Percentiles rank a stretch among this genome's conserved stretches.
Conservation (phyloP, 73 alveolate genomes). For the Paramecium biaurelia region DNA sequence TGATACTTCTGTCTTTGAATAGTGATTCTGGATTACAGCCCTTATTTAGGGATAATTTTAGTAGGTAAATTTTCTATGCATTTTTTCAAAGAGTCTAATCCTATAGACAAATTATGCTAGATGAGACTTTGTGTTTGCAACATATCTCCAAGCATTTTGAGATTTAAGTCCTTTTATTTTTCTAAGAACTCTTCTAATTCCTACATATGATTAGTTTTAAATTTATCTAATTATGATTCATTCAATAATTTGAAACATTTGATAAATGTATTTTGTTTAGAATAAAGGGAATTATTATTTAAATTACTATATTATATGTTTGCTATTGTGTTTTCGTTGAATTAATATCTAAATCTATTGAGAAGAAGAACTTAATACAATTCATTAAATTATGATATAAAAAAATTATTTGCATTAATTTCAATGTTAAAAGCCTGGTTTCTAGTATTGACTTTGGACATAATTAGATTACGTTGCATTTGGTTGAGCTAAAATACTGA, state of each 20-base stretch:
- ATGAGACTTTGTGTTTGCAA: not conserved
- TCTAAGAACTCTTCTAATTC: slow-evolving; percentile 30
- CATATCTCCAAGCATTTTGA: not conserved
- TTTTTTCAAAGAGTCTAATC: slow-evolving; percentile 20
- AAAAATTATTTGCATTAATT: not conserved
- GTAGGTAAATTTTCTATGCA: not conserved
- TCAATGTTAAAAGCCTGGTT: slow-evolving; percentile 1
- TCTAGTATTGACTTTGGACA: not conserved
- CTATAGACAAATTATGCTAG: not conserved
- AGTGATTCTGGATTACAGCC: not conserved
- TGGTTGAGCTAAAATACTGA: not conserved
- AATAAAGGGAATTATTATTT: not conserved
- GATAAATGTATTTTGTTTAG: not conserved
- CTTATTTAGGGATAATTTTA: not conserved
- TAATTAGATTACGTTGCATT: not conserved
- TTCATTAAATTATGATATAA: not conserved
- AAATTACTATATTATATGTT: not conserved
- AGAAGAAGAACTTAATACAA: not conserved
- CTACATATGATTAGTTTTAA: not conserved
- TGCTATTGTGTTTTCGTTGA: not conserved
- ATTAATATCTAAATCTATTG: not conserved
- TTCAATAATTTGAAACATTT: not conserved
- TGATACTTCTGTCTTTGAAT: not conserved
- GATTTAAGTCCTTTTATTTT: not conserved
- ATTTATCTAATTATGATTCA: not conserved